Conservation (phyloP, 441 rosid species). For the Hypseocharis bilobata region DNA sequence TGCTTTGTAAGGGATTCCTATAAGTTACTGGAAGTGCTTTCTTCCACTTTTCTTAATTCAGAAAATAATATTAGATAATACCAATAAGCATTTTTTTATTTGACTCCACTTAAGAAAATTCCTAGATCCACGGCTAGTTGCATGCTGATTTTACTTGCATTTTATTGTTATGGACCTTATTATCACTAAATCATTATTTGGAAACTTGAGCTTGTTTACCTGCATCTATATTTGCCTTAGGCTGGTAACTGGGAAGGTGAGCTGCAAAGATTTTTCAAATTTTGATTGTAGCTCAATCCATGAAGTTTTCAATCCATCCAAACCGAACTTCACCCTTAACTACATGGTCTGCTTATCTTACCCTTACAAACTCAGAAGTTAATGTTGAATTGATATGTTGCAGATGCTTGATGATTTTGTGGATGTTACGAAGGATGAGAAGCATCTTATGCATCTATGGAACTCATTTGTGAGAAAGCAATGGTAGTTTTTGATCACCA, state of each 20-base stretch:
- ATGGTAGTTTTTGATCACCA: conserved; percentile 22
- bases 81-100: too few relatives aligned
- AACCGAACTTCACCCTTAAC: not conserved
- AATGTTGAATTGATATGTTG: conserved; percentile 15
- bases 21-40: not conserved
- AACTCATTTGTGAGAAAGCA: conserved; percentile 45
- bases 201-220: too few relatives aligned
- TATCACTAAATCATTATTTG: too few relatives aligned
- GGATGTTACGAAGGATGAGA: conserved; percentile 43
- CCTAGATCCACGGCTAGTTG: not conserved
- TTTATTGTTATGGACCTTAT: too few relatives aligned
- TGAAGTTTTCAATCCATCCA: not conserved
- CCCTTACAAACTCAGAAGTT: conserved; percentile 4
- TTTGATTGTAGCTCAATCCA: too few relatives aligned
- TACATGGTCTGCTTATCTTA: not conserved
- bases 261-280: too few relatives aligned
- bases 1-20: too few relatives aligned
- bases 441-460: conserved; percentile 50
- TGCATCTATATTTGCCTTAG: too few relatives aligned
- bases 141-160: not conserved
- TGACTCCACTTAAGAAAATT: not conserved
- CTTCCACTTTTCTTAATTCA: not conserved
- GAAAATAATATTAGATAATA: too few relatives aligned
- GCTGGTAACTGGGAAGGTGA: too few relatives aligned
- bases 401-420: conserved; percentile 56